A percentile compares a stretch with the other conserved stretches of the same genome.
These are phyloP conservation scores for Eucalyptus sp. DNA, from an alignment of 345 rosid species.

Conservation along the genomic window DNA sequence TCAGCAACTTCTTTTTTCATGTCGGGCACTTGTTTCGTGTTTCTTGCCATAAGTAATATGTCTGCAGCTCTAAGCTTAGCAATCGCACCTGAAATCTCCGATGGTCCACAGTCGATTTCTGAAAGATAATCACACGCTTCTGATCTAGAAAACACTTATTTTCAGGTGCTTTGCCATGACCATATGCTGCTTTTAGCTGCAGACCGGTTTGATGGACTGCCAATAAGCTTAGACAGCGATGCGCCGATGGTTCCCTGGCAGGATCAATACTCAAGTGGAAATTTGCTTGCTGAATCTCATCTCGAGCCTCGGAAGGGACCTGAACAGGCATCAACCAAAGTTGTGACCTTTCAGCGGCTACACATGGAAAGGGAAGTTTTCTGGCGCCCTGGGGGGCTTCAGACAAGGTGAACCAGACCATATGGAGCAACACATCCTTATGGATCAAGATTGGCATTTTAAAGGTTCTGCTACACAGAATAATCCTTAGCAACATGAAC, in stretches of 20 bases:
- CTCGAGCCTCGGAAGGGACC: neutral
- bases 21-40: neutral
- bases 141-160: neutral
- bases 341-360: neutral
- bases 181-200: neutral
- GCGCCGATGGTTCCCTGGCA: neutral
- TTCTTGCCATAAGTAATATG: neutral
- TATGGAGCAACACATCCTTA: neutral
- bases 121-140: neutral
- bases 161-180: neutral
- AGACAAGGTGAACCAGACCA: neutral
- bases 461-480: neutral
- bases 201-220: neutral
- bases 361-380: neutral
- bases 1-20: neutral
- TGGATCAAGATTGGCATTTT: neutral
- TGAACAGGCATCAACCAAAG: neutral
- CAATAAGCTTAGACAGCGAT: neutral
- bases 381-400: neutral
- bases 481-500: neutral
- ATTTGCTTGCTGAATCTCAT: neutral
- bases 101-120: neutral
- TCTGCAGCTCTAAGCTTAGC: neutral
- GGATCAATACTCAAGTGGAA: neutral
- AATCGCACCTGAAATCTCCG: neutral